phyloP scores from a whole-genome alignment of 202 grass and related monocot species.

The Alloteropsis angusta region DNA sequence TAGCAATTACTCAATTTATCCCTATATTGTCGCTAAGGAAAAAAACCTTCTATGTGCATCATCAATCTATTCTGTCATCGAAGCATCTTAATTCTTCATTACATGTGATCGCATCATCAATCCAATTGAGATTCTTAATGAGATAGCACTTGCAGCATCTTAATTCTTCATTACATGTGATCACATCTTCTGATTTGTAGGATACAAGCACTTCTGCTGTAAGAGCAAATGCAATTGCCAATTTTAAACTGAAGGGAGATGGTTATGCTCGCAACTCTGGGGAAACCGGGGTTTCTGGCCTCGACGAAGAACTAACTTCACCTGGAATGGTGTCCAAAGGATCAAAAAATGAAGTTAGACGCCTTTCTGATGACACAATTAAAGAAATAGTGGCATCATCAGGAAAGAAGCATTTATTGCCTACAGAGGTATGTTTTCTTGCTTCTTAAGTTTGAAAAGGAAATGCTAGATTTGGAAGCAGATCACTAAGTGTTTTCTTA shows the following conservation, averaged over 20 bases:
- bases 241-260: constrained; percentile 41
- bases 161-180: constrained; percentile 12
- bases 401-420: constrained; percentile 61
- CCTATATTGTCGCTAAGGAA: neutral
- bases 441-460: neutral
- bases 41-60: neutral
- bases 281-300: constrained; percentile 36
- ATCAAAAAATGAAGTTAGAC: constrained; percentile 20
- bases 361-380: constrained; percentile 37
- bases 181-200: constrained; percentile 40
- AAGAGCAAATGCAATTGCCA: constrained; percentile 43
- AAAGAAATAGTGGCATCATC: constrained; percentile 46
- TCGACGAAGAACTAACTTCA: constrained; percentile 38
- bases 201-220: constrained; percentile 34
- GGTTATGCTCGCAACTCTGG: constrained; percentile 6
- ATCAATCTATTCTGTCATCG: neutral
- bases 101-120: neutral
- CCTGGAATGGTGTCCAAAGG: neutral
- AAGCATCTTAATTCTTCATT: constrained; percentile 13
- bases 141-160: neutral
- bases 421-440: constrained; percentile 51
- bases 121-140: neutral
- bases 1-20: neutral
- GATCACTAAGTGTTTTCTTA: constrained; percentile 23
- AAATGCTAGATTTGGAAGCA: neutral